These are phyloP conservation scores for Lodderomyces beijingensis DNA, from an alignment of 1,139 yeast genomes.

Conservation along the genomic window DNA sequence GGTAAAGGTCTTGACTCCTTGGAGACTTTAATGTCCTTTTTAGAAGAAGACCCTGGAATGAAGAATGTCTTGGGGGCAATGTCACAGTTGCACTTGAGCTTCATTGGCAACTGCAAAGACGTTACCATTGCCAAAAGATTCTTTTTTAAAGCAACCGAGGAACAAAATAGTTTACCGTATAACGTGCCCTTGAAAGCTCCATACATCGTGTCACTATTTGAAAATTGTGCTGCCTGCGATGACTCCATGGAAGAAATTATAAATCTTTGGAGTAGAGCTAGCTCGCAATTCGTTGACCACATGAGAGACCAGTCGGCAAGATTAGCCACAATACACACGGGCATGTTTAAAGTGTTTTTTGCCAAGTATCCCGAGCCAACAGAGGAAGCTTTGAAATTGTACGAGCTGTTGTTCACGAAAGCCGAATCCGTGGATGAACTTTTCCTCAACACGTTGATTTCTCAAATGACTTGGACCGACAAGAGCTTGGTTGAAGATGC, in stretches of 20 bases:
- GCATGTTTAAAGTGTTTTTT: constrained; percentile 67
- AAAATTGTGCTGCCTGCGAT: constrained; percentile 56
- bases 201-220: constrained; percentile 62
- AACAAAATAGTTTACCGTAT: constrained; percentile 61
- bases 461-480: constrained; percentile 69
- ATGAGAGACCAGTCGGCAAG: constrained; percentile 29
- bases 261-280: constrained; percentile 48
- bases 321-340: constrained; percentile 64
- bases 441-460: constrained; percentile 71
- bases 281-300: constrained; percentile 3
- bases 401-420: constrained; percentile 53
- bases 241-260: constrained; percentile 56
- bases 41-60: constrained; percentile 19
- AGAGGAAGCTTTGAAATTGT: constrained; percentile 51
- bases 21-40: constrained; percentile 31
- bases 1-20: constrained; percentile 37
- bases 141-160: constrained; percentile 61
- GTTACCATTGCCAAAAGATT: constrained; percentile 66
- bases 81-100: constrained; percentile 67
- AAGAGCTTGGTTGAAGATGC: constrained; percentile 61
- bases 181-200: constrained; percentile 70
- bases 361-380: constrained; percentile 51
- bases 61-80: constrained; percentile 23
- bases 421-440: constrained; percentile 67
- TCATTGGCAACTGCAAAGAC: constrained; percentile 79